phyloP scores from a whole-genome alignment of 2,329 filamentous ascomycete genomes.

The Chrysosphaeria jannelii region DNA sequence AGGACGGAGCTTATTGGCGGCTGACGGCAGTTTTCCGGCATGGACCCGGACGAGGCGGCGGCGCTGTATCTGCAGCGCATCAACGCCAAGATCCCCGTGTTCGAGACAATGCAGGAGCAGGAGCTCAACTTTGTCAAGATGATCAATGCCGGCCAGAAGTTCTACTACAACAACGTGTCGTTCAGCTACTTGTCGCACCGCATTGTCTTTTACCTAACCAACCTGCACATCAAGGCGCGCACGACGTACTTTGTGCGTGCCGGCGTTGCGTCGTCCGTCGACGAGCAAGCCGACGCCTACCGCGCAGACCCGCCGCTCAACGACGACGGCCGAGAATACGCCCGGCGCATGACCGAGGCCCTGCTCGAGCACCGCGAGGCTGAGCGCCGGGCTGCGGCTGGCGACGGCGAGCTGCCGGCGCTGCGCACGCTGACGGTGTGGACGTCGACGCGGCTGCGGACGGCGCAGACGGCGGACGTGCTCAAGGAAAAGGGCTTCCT shows the following conservation, averaged over 20 bases:
- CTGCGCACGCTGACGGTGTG: slow-evolving; percentile 52
- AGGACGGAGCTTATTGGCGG: background rate
- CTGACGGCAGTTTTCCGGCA: slow-evolving; percentile 43
- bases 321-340: slow-evolving; percentile 50
- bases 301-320: slow-evolving; percentile 71
- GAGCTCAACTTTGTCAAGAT: slow-evolving; percentile 97
- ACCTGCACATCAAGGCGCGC: slow-evolving; percentile 83
- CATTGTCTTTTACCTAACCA: slow-evolving; percentile 95
- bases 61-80: slow-evolving; percentile 77
- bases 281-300: slow-evolving; percentile 74
- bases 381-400: slow-evolving; percentile 39
- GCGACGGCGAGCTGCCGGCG: slow-evolving; percentile 29
- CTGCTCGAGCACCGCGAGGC: slow-evolving; percentile 58
- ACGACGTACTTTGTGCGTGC: slow-evolving; percentile 81
- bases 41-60: slow-evolving; percentile 77
- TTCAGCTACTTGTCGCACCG: slow-evolving; percentile 92
- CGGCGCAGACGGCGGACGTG: slow-evolving; percentile 64
- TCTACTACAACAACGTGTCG: slow-evolving; percentile 88
- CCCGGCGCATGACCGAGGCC: slow-evolving; percentile 59
- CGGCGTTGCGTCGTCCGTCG: slow-evolving; percentile 55
- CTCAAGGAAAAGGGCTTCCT: slow-evolving; percentile 57
- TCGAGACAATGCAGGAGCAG: slow-evolving; percentile 83
- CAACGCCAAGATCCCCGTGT: slow-evolving; percentile 73
- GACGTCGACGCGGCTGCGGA: slow-evolving; percentile 77
- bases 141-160: slow-evolving; percentile 84